These are phyloP conservation scores for Ulmus americana DNA, from an alignment of 331 rosid genomes.

Conservation along the genomic window DNA sequence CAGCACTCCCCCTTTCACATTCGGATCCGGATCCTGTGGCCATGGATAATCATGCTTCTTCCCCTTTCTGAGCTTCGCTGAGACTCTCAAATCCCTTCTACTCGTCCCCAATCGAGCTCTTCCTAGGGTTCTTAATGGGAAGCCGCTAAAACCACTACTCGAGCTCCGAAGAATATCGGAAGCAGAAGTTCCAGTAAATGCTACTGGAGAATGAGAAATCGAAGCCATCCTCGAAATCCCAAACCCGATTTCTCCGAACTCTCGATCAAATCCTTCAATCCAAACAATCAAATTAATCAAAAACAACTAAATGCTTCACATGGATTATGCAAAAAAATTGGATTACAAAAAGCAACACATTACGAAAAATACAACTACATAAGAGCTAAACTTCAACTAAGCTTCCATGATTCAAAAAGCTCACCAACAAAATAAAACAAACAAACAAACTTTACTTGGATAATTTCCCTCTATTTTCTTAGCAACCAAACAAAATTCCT, in stretches of 20 bases:
- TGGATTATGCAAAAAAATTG: neutral
- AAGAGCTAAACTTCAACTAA: neutral
- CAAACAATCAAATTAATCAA: constrained; percentile 7
- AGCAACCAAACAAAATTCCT: neutral
- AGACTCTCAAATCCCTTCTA: constrained; percentile 47
- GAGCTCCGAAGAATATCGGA: constrained; percentile 82
- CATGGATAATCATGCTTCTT: constrained; percentile 80
- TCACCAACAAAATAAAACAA: too few relatives aligned
- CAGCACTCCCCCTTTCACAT: constrained; percentile 74
- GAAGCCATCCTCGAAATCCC: constrained; percentile 56
- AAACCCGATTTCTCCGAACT: constrained; percentile 17
- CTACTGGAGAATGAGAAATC: constrained; percentile 43
- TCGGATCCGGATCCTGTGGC: constrained; percentile 76
- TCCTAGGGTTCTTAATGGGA: constrained; percentile 66
- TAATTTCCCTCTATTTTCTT: neutral
- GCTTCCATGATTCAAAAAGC: too few relatives aligned
- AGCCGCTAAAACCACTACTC: constrained; percentile 51
- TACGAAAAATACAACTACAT: neutral
- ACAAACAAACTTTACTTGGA: neutral
- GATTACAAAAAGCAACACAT: neutral
- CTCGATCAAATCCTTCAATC: constrained; percentile 36
- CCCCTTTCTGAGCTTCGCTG: constrained; percentile 60
- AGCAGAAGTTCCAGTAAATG: constrained; percentile 54
- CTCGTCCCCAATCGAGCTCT: constrained; percentile 39
- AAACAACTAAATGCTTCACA: neutral